Percentiles rank a stretch among this genome's conserved stretches.
These are phyloP conservation scores for Spinacia oleracea DNA, from an alignment of 179 eudicot species.

Conservation along the genomic window DNA sequence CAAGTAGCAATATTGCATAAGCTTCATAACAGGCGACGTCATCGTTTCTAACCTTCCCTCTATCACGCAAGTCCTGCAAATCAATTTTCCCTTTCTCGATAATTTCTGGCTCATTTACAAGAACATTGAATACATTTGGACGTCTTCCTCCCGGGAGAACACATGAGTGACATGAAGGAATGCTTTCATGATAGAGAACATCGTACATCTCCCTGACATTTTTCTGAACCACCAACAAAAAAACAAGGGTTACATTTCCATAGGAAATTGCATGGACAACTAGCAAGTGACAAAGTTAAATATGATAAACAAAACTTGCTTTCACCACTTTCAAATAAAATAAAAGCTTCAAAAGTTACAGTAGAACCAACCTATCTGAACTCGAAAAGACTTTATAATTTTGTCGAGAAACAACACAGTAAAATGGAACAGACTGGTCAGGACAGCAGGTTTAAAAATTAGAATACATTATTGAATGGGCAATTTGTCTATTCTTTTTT, in stretches of 20 bases:
- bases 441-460: background rate
- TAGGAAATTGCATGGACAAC: background rate
- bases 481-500: background rate
- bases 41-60: slow-evolving; percentile 35
- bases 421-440: background rate
- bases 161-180: slow-evolving; percentile 29
- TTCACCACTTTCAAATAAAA: background rate
- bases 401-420: background rate
- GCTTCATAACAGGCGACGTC: background rate
- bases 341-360: background rate
- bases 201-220: slow-evolving; percentile 43
- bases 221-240: slow-evolving; percentile 30
- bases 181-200: slow-evolving; percentile 31
- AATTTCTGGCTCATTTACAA: slow-evolving; percentile 29
- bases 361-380: background rate
- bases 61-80: slow-evolving; percentile 29
- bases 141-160: slow-evolving; percentile 22
- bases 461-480: background rate
- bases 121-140: slow-evolving; percentile 34
- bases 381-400: background rate
- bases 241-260: background rate
- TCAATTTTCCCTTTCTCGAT: slow-evolving; percentile 24
- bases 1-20: no score
- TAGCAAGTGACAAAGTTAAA: background rate
- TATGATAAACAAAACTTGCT: background rate